These are phyloP conservation scores for Cavenderia fasciculata DNA, from an alignment of 78 protist species.

Conservation along the genomic window DNA sequence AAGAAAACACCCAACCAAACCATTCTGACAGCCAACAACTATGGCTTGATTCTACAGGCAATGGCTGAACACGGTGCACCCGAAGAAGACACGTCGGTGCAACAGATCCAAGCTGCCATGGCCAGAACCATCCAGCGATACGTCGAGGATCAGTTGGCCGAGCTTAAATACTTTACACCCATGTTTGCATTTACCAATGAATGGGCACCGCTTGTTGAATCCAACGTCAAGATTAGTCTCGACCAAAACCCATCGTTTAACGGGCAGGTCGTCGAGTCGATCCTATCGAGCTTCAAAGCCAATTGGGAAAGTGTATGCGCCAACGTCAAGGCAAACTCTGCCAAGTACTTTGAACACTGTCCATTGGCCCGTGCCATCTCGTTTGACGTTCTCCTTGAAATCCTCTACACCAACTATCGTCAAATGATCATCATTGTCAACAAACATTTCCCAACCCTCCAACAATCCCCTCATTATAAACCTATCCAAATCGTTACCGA, in stretches of 20 bases:
- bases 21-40: slow-evolving; percentile 23
- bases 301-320: slow-evolving; percentile 62
- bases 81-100: not conserved
- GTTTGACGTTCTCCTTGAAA: not conserved
- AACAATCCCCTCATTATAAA: not conserved
- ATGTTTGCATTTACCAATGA: slow-evolving; percentile 16
- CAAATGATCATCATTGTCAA: slow-evolving; percentile 20
- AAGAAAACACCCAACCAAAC: slow-evolving; percentile 8
- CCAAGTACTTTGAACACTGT: slow-evolving; percentile 21
- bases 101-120: not conserved
- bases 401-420: slow-evolving; percentile 5
- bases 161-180: slow-evolving; percentile 16
- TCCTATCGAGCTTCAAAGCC: slow-evolving; percentile 9
- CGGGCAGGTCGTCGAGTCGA: not conserved
- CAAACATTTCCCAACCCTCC: not conserved
- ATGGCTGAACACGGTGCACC: not conserved
- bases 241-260: slow-evolving; percentile 23
- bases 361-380: not conserved
- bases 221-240: slow-evolving; percentile 39
- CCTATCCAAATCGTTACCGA: not conserved
- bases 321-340: not conserved
- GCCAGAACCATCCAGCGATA: not conserved
- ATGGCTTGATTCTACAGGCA: not conserved
- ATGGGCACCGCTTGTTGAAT: slow-evolving; percentile 71
- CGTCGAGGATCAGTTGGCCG: not conserved